Percentiles rank a stretch among this genome's conserved stretches.
Conservation (phyloP, 192 early-diverging fungal species). For the Linnemannia elongata region DNA sequence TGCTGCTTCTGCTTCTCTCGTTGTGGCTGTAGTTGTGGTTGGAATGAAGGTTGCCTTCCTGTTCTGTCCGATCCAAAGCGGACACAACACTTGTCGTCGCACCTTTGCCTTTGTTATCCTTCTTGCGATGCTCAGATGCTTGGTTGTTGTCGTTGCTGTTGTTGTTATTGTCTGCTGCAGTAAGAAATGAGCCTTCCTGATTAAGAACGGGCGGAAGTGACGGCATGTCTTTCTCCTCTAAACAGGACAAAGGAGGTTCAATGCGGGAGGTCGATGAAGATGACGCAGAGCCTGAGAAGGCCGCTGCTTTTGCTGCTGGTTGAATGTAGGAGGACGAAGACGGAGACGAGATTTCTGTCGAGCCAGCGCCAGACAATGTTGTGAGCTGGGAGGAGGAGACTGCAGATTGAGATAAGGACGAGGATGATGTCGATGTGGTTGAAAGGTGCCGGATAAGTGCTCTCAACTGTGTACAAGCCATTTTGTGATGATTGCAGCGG, state of each 20-base stretch:
- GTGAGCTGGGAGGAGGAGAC: not conserved
- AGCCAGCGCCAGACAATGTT: not conserved
- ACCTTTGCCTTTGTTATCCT: not conserved
- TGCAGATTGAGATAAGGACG: not conserved
- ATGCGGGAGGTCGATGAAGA: not conserved
- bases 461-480: conserved; percentile 33
- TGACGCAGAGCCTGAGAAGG: not conserved
- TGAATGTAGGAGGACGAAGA: not conserved
- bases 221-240: not conserved
- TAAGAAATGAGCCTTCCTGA: conserved; percentile 20
- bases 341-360: conserved; percentile 23
- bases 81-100: conserved; percentile 1
- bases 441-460: conserved; percentile 41
- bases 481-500: not conserved
- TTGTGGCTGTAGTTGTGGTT: not conserved
- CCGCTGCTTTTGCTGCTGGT: no score
- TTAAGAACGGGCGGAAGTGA: conserved; percentile 5
- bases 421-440: conserved; percentile 28
- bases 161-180: conserved; percentile 1
- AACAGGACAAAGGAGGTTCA: conserved; percentile 7
- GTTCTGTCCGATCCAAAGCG: not conserved
- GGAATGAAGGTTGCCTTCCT: not conserved
- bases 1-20: not conserved
- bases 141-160: conserved; percentile 7
- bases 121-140: conserved; percentile 22